These are phyloP conservation scores for Hyaloscypha bicolor DNA, from an alignment of 495 filamentous ascomycete genomes.

Conservation along the genomic window DNA sequence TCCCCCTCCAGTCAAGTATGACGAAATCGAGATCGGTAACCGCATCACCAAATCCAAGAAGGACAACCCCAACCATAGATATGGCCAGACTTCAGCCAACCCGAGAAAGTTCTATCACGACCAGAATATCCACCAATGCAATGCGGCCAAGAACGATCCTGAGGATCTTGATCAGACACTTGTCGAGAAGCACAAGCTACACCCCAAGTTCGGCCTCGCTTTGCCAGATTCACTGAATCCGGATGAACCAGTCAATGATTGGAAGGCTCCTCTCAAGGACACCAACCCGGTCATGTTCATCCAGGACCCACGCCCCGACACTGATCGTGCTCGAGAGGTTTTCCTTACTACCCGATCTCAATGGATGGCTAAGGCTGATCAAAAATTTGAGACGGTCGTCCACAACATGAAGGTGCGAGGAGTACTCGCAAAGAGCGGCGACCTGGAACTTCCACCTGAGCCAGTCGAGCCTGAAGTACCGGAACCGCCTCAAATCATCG, in stretches of 20 bases:
- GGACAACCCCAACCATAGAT: conserved; percentile 8
- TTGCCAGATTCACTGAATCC: conserved; percentile 22
- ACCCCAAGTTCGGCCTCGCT: conserved; percentile 29
- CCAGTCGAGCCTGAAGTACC: background rate
- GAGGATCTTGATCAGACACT: conserved; percentile 30
- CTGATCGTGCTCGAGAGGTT: background rate
- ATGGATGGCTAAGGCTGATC: background rate
- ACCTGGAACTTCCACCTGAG: background rate
- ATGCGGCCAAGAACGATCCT: conserved; percentile 22
- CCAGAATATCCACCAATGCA: conserved; percentile 20
- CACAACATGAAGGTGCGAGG: background rate
- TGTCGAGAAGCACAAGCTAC: conserved; percentile 18
- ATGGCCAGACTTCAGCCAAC: conserved; percentile 24
- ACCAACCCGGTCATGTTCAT: background rate
- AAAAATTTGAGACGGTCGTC: background rate
- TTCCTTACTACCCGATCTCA: conserved; percentile 5
- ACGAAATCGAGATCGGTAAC: conserved; percentile 30
- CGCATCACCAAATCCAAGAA: conserved; percentile 16
- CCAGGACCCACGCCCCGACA: background rate
- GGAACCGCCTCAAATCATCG: background rate
- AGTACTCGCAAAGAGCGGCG: background rate
- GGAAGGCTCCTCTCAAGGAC: background rate
- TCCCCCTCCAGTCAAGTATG: conserved; percentile 13
- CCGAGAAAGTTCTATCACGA: conserved; percentile 26
- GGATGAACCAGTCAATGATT: conserved; percentile 1